A percentile compares a stretch with the other conserved stretches of the same genome.
Conservation (phyloP, 805 yeast genomes). For the Brettanomyces custersianus region DNA sequence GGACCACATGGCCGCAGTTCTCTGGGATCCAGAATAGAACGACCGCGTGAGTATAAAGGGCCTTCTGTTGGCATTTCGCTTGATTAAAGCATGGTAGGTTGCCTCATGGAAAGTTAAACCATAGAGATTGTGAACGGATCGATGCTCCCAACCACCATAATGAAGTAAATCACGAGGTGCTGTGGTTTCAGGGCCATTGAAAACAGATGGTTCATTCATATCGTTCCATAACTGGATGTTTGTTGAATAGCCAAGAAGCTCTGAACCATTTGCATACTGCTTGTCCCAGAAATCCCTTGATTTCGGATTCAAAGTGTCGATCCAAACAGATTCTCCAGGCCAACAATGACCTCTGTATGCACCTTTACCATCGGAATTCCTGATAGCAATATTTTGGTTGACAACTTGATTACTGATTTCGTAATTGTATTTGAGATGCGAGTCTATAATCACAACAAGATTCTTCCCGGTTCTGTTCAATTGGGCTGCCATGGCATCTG, state of each 20-base stretch:
- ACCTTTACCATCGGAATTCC: constrained; percentile 34
- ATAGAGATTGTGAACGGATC: constrained; percentile 82
- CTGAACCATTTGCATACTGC: constrained; percentile 38
- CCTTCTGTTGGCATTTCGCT: constrained; percentile 45
- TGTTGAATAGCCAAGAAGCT: constrained; percentile 38
- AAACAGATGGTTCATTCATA: constrained; percentile 96
- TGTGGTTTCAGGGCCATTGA: constrained; percentile 89
- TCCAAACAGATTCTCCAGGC: constrained; percentile 97
- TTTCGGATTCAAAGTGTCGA: constrained; percentile 68
- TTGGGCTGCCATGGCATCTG: constrained; percentile 53
- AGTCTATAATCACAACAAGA: constrained; percentile 80
- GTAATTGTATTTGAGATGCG: constrained; percentile 75
- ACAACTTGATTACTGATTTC: constrained; percentile 47
- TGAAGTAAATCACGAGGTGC: constrained; percentile 79
- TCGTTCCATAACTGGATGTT: constrained; percentile 92
- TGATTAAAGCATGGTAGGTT: constrained; percentile 57
- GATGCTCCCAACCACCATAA: constrained; percentile 76
- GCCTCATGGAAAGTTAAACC: constrained; percentile 77
- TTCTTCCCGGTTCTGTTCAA: constrained; percentile 70
- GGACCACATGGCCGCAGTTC: constrained; percentile 92
- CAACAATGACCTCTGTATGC: constrained; percentile 82
- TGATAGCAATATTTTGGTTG: constrained; percentile 33
- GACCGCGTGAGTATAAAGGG: constrained; percentile 88
- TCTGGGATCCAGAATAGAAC: constrained; percentile 85
- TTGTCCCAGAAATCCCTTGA: constrained; percentile 52